Evolutionary conservation across 2,329 filamentous ascomycete species (phyloP), one percentile per base, ranked within the genome.

Genomic region (Monosporascus sp.): DNA sequence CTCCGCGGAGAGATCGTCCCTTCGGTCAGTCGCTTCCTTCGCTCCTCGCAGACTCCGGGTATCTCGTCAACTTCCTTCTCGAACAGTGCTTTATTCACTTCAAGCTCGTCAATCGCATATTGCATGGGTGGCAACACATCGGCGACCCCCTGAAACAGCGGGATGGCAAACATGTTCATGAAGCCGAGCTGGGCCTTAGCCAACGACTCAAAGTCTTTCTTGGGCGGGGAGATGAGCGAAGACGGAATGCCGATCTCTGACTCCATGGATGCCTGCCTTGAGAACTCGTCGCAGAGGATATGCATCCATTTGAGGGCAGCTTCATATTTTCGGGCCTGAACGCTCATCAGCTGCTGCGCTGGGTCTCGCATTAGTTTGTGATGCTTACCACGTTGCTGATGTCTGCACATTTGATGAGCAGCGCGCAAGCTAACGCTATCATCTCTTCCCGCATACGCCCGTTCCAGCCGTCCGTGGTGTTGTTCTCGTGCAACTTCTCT

Each of bases 341-440:
- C 34, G 48, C 18, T 60, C 64, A 66, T 69, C 63, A 62, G 56
- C 47, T 34, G 6, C 1, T 42, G n/a, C 8, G 25, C 50, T 36
- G 39, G 11, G 48, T n/a, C 27, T 20, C 39, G 34, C 39, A 47
- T 48, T 47, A 36, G 27, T 51, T 47, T 18, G 49, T 25, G n/a
- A 34, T 37, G 86, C 89, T 70, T 80, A 93, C 89, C 69, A 97
- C 94, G 68, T 99, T 99, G 74, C 93, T 97, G 66, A 99, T 97
- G 70, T 99, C 94, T 39, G 94, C 94, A 68, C 94, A 97, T 70
- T 99, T 99, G 73, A 99, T 97, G 54, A 99, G 75, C 52, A 99
- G 74, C 15, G 91, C 91, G 71, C 94, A 97, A n/a, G 88, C 77
- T 47, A 97, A 73, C 9, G 89, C 84, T 60, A 86, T 88, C 60